Evolutionary conservation across 2,329 filamentous ascomycete species (phyloP).

Genomic region (Lasiodiplodia gonubiensis): DNA sequence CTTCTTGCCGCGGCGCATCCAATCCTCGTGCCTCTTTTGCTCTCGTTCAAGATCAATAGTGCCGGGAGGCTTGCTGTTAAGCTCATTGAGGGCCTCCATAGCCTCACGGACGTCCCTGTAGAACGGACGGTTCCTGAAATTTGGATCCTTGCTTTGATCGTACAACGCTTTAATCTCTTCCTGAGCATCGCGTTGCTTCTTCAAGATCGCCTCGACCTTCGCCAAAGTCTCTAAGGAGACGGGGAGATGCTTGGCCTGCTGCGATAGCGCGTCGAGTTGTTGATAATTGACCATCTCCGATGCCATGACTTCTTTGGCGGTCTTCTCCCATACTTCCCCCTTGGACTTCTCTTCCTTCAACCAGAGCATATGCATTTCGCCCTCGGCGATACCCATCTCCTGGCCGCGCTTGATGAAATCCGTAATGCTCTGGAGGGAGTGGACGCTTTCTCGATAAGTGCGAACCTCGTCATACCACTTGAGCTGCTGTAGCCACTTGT

Average conservation of each 20-base stretch:
- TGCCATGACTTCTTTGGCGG: conserved; percentile 90
- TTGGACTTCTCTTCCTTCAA: conserved; percentile 77
- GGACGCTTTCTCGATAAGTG: conserved; percentile 65
- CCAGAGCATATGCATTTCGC: conserved; percentile 78
- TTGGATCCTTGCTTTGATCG: conserved; percentile 74
- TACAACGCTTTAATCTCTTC: conserved; percentile 83
- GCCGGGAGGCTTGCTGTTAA: conserved; percentile 90
- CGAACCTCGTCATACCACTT: conserved; percentile 86
- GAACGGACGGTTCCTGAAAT: conserved; percentile 79
- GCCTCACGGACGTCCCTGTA: conserved; percentile 91
- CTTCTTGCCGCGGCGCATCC: conserved; percentile 98
- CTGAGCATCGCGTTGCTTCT: conserved; percentile 94
- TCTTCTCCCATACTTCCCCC: conserved; percentile 88
- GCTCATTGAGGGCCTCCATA: conserved; percentile 81
- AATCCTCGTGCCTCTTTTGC: conserved; percentile 93
- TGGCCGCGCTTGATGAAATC: conserved; percentile 79
- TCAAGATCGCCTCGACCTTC: conserved; percentile 86
- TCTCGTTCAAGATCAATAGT: conserved; percentile 94
- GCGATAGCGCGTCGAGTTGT: conserved; percentile 88
- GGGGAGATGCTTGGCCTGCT: conserved; percentile 79
- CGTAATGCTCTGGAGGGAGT: conserved; percentile 78
- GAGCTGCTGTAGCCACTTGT: conserved; percentile 80
- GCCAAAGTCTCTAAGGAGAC: conserved; percentile 81
- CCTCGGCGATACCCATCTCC: conserved; percentile 76
- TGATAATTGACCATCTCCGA: conserved; percentile 92